Evolutionary conservation across 345 rosid species (phyloP).

Genomic region (Populus simonii): DNA sequence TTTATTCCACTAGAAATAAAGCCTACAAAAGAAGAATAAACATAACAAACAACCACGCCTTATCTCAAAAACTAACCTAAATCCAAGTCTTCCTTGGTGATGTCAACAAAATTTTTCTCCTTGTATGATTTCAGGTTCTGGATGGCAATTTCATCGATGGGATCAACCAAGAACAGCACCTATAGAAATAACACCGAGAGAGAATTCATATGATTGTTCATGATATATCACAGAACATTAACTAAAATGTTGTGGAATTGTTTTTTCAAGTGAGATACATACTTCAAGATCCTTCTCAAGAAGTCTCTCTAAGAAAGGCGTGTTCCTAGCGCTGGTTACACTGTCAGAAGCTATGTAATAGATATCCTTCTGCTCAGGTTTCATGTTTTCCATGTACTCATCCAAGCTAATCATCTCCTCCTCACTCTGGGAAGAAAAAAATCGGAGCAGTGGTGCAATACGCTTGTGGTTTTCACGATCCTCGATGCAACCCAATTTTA

Average conservation of each 20-base stretch:
- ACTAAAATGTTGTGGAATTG: neutral
- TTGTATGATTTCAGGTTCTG: slow-evolving; percentile 88
- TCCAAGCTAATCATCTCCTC: slow-evolving; percentile 90
- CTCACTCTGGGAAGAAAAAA: slow-evolving; percentile 96
- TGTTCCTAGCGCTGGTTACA: slow-evolving; percentile 74
- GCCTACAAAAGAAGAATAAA: neutral
- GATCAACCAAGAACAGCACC: slow-evolving; percentile 87
- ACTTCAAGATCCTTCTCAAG: slow-evolving; percentile 84
- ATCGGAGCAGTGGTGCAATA: slow-evolving; percentile 88
- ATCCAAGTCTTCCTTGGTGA: slow-evolving; percentile 98
- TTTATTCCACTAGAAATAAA: neutral
- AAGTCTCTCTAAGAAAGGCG: slow-evolving; percentile 96
- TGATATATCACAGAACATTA: slow-evolving; percentile 1
- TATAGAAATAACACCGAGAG: slow-evolving; percentile 19
- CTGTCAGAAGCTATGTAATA: slow-evolving; percentile 90
- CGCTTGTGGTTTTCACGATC: slow-evolving; percentile 98
- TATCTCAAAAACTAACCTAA: slow-evolving; percentile 49
- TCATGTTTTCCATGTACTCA: slow-evolving; percentile 97
- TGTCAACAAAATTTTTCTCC: slow-evolving; percentile 91
- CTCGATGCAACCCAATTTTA: slow-evolving; percentile 92
- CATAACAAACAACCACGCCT: neutral
- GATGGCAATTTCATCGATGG: slow-evolving; percentile 90
- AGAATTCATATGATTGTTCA: neutral
- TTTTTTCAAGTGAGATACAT: slow-evolving; percentile 17
- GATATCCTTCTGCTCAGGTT: slow-evolving; percentile 88